phyloP scores from a whole-genome alignment of 306 rosid species.

The barrel medic (Medicago truncatula) region MtrunA17r5.0-ANR NC_053046.1:36295001-36295500 shows the following conservation, averaged over 20 bases:
- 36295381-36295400: too few species aligned
- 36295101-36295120: constrained; percentile 16
- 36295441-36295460: not conserved
- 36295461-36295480: not conserved
- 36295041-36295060: constrained; percentile 17
- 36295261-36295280: not conserved
- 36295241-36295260: too few species aligned
- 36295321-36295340: too few species aligned
- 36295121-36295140: constrained; percentile 22
- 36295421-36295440: not conserved
- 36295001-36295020: constrained; percentile 20
- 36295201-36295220: not conserved
- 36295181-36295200: constrained; percentile 11
- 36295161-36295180: not conserved
- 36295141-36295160: not conserved
- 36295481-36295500: not conserved
- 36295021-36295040: constrained; percentile 11
- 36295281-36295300: not conserved
- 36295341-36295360: too few species aligned
- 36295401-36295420: not conserved
- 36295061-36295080: constrained; percentile 6
- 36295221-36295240: not conserved
- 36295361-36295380: too few species aligned
- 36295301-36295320: too few species aligned
- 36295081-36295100: constrained; percentile 23